These are phyloP conservation scores for Yarrowia hollandica DNA, from an alignment of 805 yeast species.

Conservation along the genomic window DNA sequence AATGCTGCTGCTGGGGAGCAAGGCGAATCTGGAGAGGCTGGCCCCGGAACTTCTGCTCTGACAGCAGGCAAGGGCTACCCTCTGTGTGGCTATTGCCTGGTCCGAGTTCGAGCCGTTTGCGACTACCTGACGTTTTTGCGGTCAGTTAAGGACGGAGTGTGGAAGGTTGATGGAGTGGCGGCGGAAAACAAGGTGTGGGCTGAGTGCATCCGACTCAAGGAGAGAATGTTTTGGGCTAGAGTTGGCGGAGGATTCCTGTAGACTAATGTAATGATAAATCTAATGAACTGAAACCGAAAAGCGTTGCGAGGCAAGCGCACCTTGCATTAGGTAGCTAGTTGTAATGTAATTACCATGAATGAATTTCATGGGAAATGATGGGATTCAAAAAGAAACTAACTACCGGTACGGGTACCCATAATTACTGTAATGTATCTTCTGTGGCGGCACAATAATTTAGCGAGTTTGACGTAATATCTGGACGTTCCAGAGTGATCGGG, in stretches of 20 bases:
- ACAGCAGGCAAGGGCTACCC: constrained; percentile 51
- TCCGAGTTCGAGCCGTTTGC: constrained; percentile 76
- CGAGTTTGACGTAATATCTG: no score
- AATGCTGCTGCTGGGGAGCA: constrained; percentile 34
- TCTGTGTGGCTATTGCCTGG: constrained; percentile 77
- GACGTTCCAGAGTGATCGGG: no score
- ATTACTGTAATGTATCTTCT: no score
- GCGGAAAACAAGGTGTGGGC: constrained; percentile 56
- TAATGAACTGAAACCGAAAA: no score
- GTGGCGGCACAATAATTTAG: no score
- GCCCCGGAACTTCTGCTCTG: constrained; percentile 5
- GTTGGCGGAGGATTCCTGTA: constrained; percentile 50
- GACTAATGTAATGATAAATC: not conserved
- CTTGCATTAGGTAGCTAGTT: no score
- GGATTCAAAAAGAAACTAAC: no score
- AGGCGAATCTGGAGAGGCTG: constrained; percentile 18
- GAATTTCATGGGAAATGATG: no score
- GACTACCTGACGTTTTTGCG: constrained; percentile 79
- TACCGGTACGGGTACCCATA: no score
- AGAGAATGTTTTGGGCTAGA: constrained; percentile 79
- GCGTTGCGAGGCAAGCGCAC: no score
- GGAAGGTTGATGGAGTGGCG: constrained; percentile 50
- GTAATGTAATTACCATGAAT: no score
- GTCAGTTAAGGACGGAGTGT: constrained; percentile 57
- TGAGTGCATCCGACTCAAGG: constrained; percentile 62